phyloP scores from a whole-genome alignment of 768 basidiomycete species.

The Boletus rufocinnamomeus region DNA sequence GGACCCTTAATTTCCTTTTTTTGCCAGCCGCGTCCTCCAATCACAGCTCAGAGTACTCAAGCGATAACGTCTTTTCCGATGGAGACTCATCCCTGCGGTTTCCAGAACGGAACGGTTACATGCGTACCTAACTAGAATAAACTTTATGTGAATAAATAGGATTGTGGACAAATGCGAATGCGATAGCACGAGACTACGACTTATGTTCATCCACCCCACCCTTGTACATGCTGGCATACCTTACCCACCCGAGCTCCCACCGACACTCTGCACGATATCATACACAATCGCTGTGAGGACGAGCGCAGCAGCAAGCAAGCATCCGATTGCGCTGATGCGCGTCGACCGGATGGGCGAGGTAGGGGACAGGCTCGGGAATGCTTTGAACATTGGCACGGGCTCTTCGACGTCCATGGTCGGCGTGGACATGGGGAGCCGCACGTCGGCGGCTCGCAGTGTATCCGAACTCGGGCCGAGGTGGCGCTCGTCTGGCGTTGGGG shows the following conservation, averaged over 20 bases:
- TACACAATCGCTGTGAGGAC: conserved; percentile 24
- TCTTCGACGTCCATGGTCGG: background rate
- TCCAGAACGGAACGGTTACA: background rate
- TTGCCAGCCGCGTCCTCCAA: no score
- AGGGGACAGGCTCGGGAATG: conserved; percentile 15
- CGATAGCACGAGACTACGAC: no score
- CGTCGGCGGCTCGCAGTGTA: background rate
- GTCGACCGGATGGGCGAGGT: conserved; percentile 13
- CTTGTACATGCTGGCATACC: background rate
- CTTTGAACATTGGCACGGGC: conserved; percentile 10
- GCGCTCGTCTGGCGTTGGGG: background rate
- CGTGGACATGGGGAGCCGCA: conserved; percentile 7
- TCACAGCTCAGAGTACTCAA: no score
- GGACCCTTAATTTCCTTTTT: no score
- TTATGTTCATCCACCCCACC: background rate
- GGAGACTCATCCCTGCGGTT: no score
- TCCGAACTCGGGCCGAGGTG: background rate
- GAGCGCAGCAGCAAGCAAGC: conserved; percentile 5
- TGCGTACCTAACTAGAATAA: background rate
- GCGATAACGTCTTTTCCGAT: no score
- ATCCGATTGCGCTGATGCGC: conserved; percentile 11
- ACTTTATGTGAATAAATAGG: background rate
- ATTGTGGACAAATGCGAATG: background rate
- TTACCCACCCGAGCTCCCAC: background rate
- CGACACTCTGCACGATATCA: conserved; percentile 9